phyloP scores from a whole-genome alignment of 768 basidiomycete species.

The Trametes sanguinea region DNA sequence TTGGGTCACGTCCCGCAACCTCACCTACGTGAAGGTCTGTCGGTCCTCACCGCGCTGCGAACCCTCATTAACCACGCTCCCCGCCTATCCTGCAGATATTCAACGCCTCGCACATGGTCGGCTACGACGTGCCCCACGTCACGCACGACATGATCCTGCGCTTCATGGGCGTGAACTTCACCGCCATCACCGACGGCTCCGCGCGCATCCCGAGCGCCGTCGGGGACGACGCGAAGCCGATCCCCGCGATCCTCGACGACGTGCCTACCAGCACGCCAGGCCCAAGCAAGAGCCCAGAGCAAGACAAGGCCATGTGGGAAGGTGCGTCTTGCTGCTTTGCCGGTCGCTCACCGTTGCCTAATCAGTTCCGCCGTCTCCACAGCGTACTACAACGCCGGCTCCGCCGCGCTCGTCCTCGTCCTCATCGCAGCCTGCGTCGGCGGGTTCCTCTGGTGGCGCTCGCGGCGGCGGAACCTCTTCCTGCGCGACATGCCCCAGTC shows the following conservation, averaged over 20 bases:
- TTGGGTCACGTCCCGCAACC: constrained; percentile 86
- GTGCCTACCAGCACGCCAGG: constrained; percentile 39
- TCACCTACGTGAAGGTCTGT: constrained; percentile 88
- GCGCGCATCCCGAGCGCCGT: constrained; percentile 81
- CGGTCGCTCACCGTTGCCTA: neutral
- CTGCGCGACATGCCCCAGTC: constrained; percentile 40
- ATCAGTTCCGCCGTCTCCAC: neutral
- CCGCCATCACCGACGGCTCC: constrained; percentile 75
- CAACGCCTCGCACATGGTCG: constrained; percentile 96
- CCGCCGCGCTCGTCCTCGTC: constrained; percentile 80
- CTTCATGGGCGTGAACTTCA: constrained; percentile 92
- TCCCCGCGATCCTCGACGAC: constrained; percentile 51
- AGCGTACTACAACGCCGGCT: constrained; percentile 97
- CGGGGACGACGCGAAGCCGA: constrained; percentile 70
- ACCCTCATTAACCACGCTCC: neutral
- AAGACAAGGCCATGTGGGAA: constrained; percentile 90
- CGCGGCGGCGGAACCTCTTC: constrained; percentile 46
- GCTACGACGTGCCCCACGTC: constrained; percentile 81
- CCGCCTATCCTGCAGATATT: constrained; percentile 55
- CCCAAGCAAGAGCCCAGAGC: constrained; percentile 64
- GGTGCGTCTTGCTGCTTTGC: constrained; percentile 45
- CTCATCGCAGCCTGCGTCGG: constrained; percentile 70
- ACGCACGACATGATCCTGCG: constrained; percentile 98
- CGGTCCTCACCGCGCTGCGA: neutral
- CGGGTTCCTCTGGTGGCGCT: constrained; percentile 78